Percentiles rank a stretch among this genome's conserved stretches.
These are phyloP conservation scores for Nidularia sp. DNA, from an alignment of 768 basidiomycete species.

Conservation along the genomic window DNA sequence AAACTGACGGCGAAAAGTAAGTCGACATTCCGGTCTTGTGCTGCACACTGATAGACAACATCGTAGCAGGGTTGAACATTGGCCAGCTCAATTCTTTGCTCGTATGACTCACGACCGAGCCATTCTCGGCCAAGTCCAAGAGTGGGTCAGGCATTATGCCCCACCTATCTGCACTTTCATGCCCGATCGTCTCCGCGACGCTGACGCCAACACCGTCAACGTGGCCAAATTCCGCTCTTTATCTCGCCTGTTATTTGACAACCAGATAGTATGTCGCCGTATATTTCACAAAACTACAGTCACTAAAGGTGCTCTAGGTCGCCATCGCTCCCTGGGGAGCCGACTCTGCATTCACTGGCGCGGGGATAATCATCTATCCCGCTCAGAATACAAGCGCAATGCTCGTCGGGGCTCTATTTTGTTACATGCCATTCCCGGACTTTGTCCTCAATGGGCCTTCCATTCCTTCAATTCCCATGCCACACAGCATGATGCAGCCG, in stretches of 20 bases:
- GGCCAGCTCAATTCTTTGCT: conserved; percentile 48
- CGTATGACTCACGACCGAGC: conserved; percentile 37
- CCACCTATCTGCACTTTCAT: conserved; percentile 60
- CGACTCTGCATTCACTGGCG: conserved; percentile 33
- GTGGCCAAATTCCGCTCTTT: conserved; percentile 50
- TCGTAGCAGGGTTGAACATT: conserved; percentile 46
- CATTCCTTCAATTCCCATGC: conserved; percentile 22
- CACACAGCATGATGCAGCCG: conserved; percentile 20
- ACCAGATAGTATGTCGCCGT: conserved; percentile 40
- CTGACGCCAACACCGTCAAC: conserved; percentile 45
- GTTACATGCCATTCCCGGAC: conserved; percentile 42
- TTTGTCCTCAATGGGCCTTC: conserved; percentile 27
- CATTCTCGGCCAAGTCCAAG: conserved; percentile 41
- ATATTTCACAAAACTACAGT: not conserved
- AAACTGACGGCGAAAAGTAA: conserved; percentile 71
- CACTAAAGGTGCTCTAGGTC: conserved; percentile 26
- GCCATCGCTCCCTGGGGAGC: conserved; percentile 50
- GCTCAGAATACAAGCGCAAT: conserved; percentile 46
- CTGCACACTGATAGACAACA: conserved; percentile 20
- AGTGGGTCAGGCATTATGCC: conserved; percentile 44
- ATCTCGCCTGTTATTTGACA: conserved; percentile 46
- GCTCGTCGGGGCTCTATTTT: conserved; percentile 48
- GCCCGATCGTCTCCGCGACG: conserved; percentile 53
- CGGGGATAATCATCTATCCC: conserved; percentile 52
- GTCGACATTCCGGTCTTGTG: conserved; percentile 17